Percentiles rank a stretch among this genome's conserved stretches.
phyloP scores from a whole-genome alignment of 345 rosid genomes.

The Noccaea bulbosa region DNA sequence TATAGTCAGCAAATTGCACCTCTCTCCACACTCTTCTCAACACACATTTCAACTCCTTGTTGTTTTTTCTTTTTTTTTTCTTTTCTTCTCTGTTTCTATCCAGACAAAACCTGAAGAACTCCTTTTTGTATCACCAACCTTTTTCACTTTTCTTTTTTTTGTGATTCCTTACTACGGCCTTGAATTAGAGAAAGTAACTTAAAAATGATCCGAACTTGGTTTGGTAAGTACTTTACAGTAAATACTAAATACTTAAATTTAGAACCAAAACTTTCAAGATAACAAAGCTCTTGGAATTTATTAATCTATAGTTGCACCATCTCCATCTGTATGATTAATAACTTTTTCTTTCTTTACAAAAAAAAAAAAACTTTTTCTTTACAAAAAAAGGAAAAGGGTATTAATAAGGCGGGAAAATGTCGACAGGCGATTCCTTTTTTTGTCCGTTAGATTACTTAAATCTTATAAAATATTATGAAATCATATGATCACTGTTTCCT shows the following conservation, averaged over 20 bases:
- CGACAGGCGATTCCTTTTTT: constrained; percentile 13
- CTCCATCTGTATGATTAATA: not conserved
- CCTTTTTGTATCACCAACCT: not conserved
- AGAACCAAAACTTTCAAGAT: not conserved
- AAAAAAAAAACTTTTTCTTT: too few relatives aligned
- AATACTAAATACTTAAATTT: not conserved
- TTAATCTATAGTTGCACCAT: not conserved
- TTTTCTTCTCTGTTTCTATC: not conserved
- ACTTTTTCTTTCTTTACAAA: not conserved
- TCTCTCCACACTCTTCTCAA: constrained; percentile 7
- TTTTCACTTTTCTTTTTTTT: constrained; percentile 21
- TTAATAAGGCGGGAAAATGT: constrained; percentile 19
- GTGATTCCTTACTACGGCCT: constrained; percentile 16
- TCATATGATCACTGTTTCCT: constrained; percentile 29
- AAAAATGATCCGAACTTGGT: constrained; percentile 11
- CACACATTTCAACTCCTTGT: constrained; percentile 25
- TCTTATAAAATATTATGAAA: constrained; percentile 23
- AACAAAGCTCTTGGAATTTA: constrained; percentile 7
- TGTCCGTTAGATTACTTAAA: constrained; percentile 8
- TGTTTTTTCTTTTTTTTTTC: not conserved
- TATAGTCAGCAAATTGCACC: constrained; percentile 17
- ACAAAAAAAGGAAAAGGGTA: not conserved
- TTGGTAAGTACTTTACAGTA: constrained; percentile 11
- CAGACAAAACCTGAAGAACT: not conserved
- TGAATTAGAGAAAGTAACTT: not conserved